phyloP scores from a whole-genome alignment of 208 protist genomes.

The Histomonas meleagridis region DNA sequence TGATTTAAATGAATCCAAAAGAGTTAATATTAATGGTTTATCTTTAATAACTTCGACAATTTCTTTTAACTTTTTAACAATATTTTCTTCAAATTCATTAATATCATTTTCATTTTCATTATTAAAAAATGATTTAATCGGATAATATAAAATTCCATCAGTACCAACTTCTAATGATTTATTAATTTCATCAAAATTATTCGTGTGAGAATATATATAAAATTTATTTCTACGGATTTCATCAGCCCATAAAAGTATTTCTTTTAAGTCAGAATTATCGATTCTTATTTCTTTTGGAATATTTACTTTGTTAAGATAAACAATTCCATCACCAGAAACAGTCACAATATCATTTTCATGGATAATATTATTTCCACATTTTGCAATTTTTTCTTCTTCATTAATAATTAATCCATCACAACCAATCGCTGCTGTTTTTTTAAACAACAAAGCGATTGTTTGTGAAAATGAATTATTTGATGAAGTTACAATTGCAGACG shows the following conservation, averaged over 20 bases:
- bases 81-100: neutral
- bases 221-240: neutral
- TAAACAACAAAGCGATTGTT: neutral
- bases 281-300: neutral
- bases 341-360: neutral
- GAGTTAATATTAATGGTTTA: no score
- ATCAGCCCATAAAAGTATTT: neutral
- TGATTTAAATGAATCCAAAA: no score
- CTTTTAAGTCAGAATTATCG: neutral
- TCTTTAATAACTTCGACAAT: neutral
- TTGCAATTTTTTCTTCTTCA: neutral
- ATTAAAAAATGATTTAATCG: neutral
- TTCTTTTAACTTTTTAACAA: neutral
- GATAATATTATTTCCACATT: neutral
- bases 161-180: neutral
- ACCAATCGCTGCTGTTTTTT: slow-evolving; percentile 6
- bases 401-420: neutral
- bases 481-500: neutral
- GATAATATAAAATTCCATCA: neutral
- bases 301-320: neutral
- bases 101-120: neutral
- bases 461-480: neutral
- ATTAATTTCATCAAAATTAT: neutral
- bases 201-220: neutral
- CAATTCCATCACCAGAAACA: neutral